Evolutionary conservation across 495 filamentous ascomycete species (phyloP).

Genomic region (Sphaerosporella brunnea): DNA sequence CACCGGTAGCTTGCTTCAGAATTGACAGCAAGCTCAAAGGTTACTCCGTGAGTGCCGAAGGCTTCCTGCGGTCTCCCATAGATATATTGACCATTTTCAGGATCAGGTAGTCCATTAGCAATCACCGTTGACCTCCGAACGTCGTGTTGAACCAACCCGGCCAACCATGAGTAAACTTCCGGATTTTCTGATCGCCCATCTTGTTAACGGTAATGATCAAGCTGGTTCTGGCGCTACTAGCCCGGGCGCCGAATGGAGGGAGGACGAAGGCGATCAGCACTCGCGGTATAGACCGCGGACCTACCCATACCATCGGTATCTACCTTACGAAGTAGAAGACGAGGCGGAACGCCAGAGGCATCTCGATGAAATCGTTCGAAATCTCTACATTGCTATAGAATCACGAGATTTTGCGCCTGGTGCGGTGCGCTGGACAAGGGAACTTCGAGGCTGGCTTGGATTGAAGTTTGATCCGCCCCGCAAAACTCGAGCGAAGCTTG

Average conservation of each 20-base stretch:
- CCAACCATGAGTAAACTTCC: slow-evolving; percentile 20
- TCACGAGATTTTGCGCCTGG: slow-evolving; percentile 88
- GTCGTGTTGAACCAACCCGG: too few species aligned
- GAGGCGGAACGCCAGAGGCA: slow-evolving; percentile 52
- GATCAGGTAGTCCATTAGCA: too few species aligned
- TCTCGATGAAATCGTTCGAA: slow-evolving; percentile 68
- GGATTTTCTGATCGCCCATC: slow-evolving; percentile 23
- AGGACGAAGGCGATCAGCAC: slow-evolving; percentile 37
- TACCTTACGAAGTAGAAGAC: slow-evolving; percentile 75
- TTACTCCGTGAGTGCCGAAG: too few species aligned
- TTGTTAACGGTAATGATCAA: slow-evolving; percentile 24
- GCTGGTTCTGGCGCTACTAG: slow-evolving; percentile 24
- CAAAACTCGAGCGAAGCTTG: slow-evolving; percentile 61
- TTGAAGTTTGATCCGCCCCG: slow-evolving; percentile 91
- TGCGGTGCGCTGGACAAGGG: slow-evolving; percentile 90
- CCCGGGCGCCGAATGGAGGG: slow-evolving; percentile 44
- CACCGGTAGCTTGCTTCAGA: too few species aligned
- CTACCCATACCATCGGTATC: slow-evolving; percentile 73
- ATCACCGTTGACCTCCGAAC: too few species aligned
- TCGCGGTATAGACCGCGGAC: slow-evolving; percentile 70
- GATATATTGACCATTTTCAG: too few species aligned
- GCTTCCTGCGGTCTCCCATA: too few species aligned
- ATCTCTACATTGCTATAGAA: slow-evolving; percentile 77
- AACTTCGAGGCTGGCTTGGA: slow-evolving; percentile 83
- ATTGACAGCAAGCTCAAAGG: too few species aligned